A percentile compares a stretch with the other conserved stretches of the same genome.
Evolutionary conservation across 2,329 filamentous ascomycete species (phyloP).

Genomic region (Thelonectria olida): DNA sequence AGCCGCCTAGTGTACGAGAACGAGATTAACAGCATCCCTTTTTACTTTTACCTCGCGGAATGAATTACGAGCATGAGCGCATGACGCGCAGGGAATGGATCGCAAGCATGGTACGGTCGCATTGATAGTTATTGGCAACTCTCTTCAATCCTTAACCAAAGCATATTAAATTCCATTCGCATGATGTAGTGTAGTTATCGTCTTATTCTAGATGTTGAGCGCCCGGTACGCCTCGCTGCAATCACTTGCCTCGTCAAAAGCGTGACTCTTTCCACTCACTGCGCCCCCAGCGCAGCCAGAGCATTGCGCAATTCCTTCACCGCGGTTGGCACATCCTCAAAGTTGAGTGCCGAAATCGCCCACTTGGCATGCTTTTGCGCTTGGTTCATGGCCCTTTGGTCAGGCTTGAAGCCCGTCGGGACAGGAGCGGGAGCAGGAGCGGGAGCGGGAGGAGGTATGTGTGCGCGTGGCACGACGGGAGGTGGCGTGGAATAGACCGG

Average conservation of each 20-base stretch:
- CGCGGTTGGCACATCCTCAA: constrained; percentile 92
- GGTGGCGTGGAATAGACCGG: constrained; percentile 22
- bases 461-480: constrained; percentile 20
- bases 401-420: constrained; percentile 25
- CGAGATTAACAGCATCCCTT: background rate
- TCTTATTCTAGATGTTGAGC: constrained; percentile 24
- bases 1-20: constrained; percentile 19
- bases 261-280: constrained; percentile 28
- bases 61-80: constrained; percentile 29
- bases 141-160: constrained; percentile 21
- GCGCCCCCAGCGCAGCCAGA: constrained; percentile 73
- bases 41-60: constrained; percentile 8
- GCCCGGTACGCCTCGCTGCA: background rate
- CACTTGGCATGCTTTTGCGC: constrained; percentile 97
- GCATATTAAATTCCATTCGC: background rate
- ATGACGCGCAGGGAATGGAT: background rate
- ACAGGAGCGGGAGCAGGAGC: constrained; percentile 2
- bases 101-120: background rate
- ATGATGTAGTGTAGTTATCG: constrained; percentile 30
- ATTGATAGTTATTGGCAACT: constrained; percentile 3
- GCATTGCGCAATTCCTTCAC: constrained; percentile 85
- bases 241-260: background rate
- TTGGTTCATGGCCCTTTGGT: constrained; percentile 71
- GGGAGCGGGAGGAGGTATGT: constrained; percentile 2
- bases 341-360: constrained; percentile 96